These are phyloP conservation scores for Cystobasidium ongulense DNA, from an alignment of 768 basidiomycete species.

Conservation along the genomic window DNA sequence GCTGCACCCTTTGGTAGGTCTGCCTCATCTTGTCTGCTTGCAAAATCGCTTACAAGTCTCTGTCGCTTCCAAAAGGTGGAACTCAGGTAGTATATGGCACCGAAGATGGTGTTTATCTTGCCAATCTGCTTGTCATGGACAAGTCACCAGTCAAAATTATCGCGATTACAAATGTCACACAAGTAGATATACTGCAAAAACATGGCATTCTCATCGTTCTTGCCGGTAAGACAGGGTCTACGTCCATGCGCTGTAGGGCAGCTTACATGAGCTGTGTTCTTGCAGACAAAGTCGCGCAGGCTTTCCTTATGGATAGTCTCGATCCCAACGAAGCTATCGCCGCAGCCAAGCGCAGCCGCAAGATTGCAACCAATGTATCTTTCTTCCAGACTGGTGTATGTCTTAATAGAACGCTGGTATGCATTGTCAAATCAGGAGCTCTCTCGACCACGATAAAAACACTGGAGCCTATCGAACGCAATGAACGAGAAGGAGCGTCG, in stretches of 20 bases:
- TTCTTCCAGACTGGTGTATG: slow-evolving; percentile 97
- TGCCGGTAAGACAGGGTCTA: slow-evolving; percentile 57
- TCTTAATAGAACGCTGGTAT: slow-evolving; percentile 80
- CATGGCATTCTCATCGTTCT: slow-evolving; percentile 93
- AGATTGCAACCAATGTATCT: slow-evolving; percentile 88
- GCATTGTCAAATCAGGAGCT: slow-evolving; percentile 91
- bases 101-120: slow-evolving; percentile 91
- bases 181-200: slow-evolving; percentile 92
- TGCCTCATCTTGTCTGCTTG: background rate
- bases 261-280: background rate
- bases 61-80: slow-evolving; percentile 58
- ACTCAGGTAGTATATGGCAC: slow-evolving; percentile 89
- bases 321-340: slow-evolving; percentile 82
- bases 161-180: slow-evolving; percentile 75
- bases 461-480: slow-evolving; percentile 83
- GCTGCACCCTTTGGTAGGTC: slow-evolving; percentile 76
- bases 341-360: slow-evolving; percentile 84
- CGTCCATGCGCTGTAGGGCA: background rate
- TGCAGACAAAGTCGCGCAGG: slow-evolving; percentile 85
- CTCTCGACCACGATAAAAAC: slow-evolving; percentile 95
- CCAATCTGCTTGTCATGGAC: slow-evolving; percentile 62
- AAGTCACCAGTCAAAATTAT: slow-evolving; percentile 71
- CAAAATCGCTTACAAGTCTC: background rate
- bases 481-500: slow-evolving; percentile 57
- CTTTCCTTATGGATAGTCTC: slow-evolving; percentile 86